phyloP scores from a whole-genome alignment of 345 rosid genomes.

The Moricandia moricandioides region DNA sequence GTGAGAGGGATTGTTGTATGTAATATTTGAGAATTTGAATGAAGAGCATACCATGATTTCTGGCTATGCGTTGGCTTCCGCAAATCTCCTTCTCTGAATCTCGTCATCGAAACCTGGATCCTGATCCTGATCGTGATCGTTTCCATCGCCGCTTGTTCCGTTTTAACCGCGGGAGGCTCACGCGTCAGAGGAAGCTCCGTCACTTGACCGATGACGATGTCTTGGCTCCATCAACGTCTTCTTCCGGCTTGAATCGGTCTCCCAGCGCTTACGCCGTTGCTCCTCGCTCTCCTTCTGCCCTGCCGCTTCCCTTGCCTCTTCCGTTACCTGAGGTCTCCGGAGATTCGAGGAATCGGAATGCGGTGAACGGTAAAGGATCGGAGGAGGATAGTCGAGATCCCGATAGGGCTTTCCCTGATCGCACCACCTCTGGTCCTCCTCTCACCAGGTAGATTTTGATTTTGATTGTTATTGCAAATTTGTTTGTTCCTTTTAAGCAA shows the following conservation, averaged over 20 bases:
- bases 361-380: slow-evolving; percentile 31
- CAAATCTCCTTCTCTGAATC: slow-evolving; percentile 46
- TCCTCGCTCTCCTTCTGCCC: slow-evolving; percentile 40
- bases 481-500: not conserved
- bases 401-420: slow-evolving; percentile 33
- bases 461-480: not conserved
- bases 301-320: slow-evolving; percentile 62
- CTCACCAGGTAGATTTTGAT: slow-evolving; percentile 35
- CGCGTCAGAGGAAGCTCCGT: slow-evolving; percentile 56
- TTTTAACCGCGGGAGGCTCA: slow-evolving; percentile 40
- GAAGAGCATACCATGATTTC: slow-evolving; percentile 36
- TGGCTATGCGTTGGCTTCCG: slow-evolving; percentile 75
- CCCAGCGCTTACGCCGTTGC: slow-evolving; percentile 23
- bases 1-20: not conserved
- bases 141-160: slow-evolving; percentile 33
- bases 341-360: slow-evolving; percentile 38
- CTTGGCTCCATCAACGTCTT: slow-evolving; percentile 7
- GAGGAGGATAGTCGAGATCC: slow-evolving; percentile 40
- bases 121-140: slow-evolving; percentile 23
- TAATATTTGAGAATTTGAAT: too few species aligned
- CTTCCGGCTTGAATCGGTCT: slow-evolving; percentile 34
- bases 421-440: slow-evolving; percentile 40
- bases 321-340: slow-evolving; percentile 48
- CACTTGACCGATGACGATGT: slow-evolving; percentile 55
- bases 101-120: not conserved